Evolutionary conservation across 2,329 filamentous ascomycete species (phyloP).

Genomic region (Akanthomyces uredinophilus): DNA sequence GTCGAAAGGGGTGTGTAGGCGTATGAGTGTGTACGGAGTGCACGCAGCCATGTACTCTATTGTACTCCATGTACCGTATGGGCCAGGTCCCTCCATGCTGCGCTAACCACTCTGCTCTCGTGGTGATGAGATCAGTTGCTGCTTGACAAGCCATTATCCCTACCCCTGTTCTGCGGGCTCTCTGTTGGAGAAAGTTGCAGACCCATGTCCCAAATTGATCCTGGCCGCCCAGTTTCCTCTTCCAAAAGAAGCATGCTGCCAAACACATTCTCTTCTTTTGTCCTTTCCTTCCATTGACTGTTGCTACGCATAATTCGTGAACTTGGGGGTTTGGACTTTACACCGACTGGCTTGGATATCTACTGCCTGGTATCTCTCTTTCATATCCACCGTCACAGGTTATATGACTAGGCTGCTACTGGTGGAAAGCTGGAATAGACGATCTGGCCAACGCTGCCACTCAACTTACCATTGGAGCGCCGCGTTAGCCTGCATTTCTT

Average conservation of each 20-base stretch:
- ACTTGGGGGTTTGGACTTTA: neutral
- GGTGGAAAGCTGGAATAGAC: neutral
- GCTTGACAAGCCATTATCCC: constrained; percentile 8
- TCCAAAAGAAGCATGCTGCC: constrained; percentile 14
- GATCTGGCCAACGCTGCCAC: neutral
- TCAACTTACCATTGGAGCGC: neutral
- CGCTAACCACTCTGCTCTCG: constrained; percentile 11
- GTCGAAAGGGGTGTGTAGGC: constrained; percentile 5
- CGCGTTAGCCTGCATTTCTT: constrained; percentile 5
- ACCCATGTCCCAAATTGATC: constrained; percentile 14
- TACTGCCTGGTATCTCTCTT: neutral
- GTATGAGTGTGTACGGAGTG: neutral
- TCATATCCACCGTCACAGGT: neutral
- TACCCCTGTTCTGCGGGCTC: constrained; percentile 4
- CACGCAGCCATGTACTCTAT: constrained; percentile 5
- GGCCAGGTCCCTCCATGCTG: neutral
- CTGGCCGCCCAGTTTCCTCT: constrained; percentile 8
- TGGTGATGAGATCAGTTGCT: constrained; percentile 15
- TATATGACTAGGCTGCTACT: neutral
- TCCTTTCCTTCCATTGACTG: constrained; percentile 3
- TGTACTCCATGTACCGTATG: constrained; percentile 6
- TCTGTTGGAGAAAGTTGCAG: constrained; percentile 13
- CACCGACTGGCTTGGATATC: neutral
- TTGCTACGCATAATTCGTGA: neutral
- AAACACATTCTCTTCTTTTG: constrained; percentile 4